Percentiles rank a stretch among this genome's conserved stretches.
Conservation (phyloP, 202 grass and related monocot genomes). For the Brachypodium distachyon region DNA sequence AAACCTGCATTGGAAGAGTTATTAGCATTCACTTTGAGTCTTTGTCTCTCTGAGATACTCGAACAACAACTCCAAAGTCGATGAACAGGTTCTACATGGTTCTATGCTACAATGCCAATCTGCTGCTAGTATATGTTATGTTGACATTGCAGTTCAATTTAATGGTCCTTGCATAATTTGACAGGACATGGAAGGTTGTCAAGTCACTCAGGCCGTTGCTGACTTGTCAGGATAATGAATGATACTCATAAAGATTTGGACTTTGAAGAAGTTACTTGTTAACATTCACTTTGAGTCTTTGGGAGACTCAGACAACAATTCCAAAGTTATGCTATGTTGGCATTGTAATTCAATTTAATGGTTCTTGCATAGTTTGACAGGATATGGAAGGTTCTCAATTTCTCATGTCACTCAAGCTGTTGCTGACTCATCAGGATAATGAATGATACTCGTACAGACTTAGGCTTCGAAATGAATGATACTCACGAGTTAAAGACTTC, state of each 20-base stretch:
- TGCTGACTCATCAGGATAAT: neutral
- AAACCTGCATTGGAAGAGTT: constrained; percentile 49
- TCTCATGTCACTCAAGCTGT: neutral
- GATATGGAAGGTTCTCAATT: neutral
- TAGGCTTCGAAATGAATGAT: neutral
- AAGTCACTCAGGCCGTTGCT: neutral
- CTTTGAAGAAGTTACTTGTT: neutral
- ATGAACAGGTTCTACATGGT: neutral
- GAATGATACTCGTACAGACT: neutral
- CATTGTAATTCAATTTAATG: neutral
- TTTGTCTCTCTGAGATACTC: neutral
- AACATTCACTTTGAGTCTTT: neutral
- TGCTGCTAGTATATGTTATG: neutral
- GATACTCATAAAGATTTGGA: neutral
- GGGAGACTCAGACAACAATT: neutral
- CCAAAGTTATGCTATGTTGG: neutral
- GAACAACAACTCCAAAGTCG: constrained; percentile 14
- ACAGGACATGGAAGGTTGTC: neutral
- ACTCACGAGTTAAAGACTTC: too few species aligned
- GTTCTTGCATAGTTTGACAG: neutral
- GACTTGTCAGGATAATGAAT: neutral
- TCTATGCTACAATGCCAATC: neutral
- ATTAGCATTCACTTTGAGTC: neutral
- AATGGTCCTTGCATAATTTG: neutral
- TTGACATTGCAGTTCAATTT: neutral